A percentile compares a stretch with the other conserved stretches of the same genome.
phyloP scores from a whole-genome alignment of 345 rosid genomes.

The Salix koriyanagi region DNA sequence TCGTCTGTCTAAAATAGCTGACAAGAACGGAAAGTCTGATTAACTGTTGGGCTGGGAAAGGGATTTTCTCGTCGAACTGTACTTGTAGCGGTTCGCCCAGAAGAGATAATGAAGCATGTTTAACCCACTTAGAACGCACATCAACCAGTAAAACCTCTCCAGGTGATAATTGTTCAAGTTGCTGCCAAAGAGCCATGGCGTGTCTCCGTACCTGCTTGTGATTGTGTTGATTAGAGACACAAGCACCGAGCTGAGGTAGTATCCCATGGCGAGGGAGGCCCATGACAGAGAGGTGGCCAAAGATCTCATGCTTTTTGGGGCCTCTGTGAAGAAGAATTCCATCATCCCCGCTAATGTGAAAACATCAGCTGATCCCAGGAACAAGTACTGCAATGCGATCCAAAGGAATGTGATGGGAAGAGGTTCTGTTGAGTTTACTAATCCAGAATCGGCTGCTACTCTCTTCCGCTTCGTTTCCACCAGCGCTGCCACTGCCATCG shows the following conservation, averaged over 20 bases:
- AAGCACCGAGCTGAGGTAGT: constrained; percentile 78
- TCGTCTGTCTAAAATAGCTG: no score
- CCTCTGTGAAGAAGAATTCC: constrained; percentile 91
- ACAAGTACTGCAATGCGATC: constrained; percentile 78
- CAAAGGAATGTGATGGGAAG: constrained; percentile 84
- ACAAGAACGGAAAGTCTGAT: no score
- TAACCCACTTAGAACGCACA: constrained; percentile 64
- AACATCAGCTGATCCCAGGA: constrained; percentile 95
- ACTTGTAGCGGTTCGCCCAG: constrained; percentile 74
- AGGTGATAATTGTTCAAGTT: constrained; percentile 75
- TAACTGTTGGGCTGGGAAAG: no score
- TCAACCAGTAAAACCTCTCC: constrained; percentile 82
- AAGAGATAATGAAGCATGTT: constrained; percentile 76
- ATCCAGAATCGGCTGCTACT: constrained; percentile 36
- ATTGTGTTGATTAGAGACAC: constrained; percentile 50
- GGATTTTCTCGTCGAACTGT: constrained; percentile 28
- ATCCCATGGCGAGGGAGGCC: constrained; percentile 94
- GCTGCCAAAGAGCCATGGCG: constrained; percentile 70
- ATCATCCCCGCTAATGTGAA: constrained; percentile 88
- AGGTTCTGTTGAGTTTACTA: constrained; percentile 38
- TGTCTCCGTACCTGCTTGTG: constrained; percentile 36
- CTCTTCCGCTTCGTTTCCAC: constrained; percentile 63
- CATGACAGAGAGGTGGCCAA: constrained; percentile 86
- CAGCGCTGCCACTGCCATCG: constrained; percentile 79
- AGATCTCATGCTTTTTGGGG: constrained; percentile 78